These are phyloP conservation scores for Flaveria linearis DNA, from an alignment of 129 eudicot species.

Conservation along the genomic window DNA sequence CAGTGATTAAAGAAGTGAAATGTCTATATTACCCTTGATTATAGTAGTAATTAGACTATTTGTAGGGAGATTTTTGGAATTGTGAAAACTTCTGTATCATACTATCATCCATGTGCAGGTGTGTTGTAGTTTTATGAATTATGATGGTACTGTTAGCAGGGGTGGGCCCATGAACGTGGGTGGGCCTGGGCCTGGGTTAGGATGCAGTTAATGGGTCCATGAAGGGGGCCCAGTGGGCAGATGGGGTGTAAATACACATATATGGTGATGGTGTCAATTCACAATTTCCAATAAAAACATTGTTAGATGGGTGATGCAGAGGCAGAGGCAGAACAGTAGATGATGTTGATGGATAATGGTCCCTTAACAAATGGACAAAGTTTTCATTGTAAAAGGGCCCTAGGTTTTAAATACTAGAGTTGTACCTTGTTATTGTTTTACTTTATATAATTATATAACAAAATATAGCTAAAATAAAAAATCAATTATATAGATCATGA, in stretches of 20 bases:
- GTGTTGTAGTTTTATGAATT: slow-evolving; percentile 35
- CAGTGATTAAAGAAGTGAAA: slow-evolving; percentile 38
- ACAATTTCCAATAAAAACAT: slow-evolving; percentile 32
- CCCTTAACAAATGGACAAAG: slow-evolving; percentile 35
- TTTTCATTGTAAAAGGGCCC: slow-evolving; percentile 20
- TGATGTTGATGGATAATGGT: slow-evolving; percentile 27
- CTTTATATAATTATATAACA: too few species aligned
- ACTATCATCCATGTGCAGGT: slow-evolving; percentile 30
- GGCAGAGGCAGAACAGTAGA: slow-evolving; percentile 30
- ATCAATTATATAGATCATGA: too few species aligned
- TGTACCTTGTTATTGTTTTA: background rate
- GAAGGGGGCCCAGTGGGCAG: slow-evolving; percentile 37
- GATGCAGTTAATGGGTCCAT: slow-evolving; percentile 9
- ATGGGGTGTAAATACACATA: slow-evolving; percentile 32
- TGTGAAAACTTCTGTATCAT: background rate
- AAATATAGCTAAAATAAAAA: too few species aligned
- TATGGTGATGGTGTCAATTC: slow-evolving; percentile 18
- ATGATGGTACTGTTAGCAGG: slow-evolving; percentile 25
- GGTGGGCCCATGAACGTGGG: slow-evolving; percentile 34
- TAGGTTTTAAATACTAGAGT: slow-evolving; percentile 8
- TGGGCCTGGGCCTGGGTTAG: slow-evolving; percentile 11
- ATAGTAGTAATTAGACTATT: background rate
- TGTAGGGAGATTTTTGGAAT: slow-evolving; percentile 32
- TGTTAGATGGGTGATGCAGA: slow-evolving; percentile 36
- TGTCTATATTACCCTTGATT: slow-evolving; percentile 41